phyloP scores from a whole-genome alignment of 768 basidiomycete genomes.

The Arthromyces matolae region DNA sequence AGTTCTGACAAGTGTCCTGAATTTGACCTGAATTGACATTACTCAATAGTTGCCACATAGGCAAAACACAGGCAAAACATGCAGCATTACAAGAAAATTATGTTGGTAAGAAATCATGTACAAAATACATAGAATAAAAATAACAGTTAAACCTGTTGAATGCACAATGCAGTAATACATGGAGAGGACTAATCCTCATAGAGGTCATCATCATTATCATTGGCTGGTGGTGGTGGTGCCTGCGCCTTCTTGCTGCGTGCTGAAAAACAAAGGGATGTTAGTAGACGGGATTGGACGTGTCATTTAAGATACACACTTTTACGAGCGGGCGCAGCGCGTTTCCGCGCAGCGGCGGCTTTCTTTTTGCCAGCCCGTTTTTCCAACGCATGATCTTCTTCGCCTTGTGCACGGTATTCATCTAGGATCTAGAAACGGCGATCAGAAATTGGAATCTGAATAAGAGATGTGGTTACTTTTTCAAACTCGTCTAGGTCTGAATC shows the following conservation, averaged over 20 bases:
- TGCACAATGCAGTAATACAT: too few species aligned
- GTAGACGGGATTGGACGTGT: too few species aligned
- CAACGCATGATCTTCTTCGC: constrained; percentile 87
- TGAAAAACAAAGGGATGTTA: constrained; percentile 6
- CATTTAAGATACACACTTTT: constrained; percentile 35
- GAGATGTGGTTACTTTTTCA: constrained; percentile 54
- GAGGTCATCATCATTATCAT: constrained; percentile 17
- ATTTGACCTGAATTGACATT: too few species aligned
- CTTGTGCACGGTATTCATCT: constrained; percentile 77
- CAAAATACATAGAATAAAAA: too few species aligned
- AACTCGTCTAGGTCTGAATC: constrained; percentile 95
- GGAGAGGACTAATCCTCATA: constrained; percentile 7
- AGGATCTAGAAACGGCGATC: constrained; percentile 55
- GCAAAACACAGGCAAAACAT: too few species aligned
- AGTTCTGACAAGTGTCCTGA: too few species aligned
- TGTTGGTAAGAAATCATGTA: too few species aligned
- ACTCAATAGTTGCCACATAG: too few species aligned
- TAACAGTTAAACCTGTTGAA: too few species aligned
- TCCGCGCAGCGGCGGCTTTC: constrained; percentile 74
- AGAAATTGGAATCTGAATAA: neutral
- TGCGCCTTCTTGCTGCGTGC: constrained; percentile 14
- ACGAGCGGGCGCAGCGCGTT: constrained; percentile 42
- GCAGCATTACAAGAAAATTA: too few species aligned
- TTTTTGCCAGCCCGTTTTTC: constrained; percentile 84
- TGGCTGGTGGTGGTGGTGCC: constrained; percentile 4